Base-by-base conservation (phyloP, 805 yeast genomes). In the Starmerella stigmatis region DNA sequence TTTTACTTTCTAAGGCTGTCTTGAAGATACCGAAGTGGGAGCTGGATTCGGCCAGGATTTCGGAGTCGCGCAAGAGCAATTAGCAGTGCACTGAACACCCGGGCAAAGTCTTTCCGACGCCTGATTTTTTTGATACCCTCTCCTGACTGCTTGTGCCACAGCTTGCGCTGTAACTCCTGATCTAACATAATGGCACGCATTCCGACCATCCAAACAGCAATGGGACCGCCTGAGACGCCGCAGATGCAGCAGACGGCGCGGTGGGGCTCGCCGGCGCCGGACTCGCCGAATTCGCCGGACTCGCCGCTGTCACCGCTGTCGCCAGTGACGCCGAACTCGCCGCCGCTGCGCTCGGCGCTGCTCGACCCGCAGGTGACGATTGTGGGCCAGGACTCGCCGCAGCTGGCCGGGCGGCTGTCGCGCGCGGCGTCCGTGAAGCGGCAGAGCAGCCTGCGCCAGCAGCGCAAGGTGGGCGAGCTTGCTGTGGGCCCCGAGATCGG, bases 401-500 rank as follows among this genome's bases (percentile, higher is more conserved):
- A 23, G 30, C 36, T 41, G 13, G 23, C 31, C 12, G 38, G 37
- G 12, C 28, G 44, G 12, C 28, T 26, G 19, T 38, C 45, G 32
- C 44, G 48, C 22, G 43, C 46, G 8, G 40, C 47, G 23, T 43
- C 49, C 10, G 12, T 34, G 13, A 36, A 44, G 25, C 40, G 45
- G 9, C 21, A 37, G 16, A 19, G 41, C 4, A 19, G 31, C n/a
- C 13, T n/a, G 21, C 40, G 37, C 12, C 28, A 51, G n/a, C n/a
- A n/a, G 32, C 49, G 51, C 41, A 54, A 19, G 51, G 57, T 41
- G 26, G 65, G 56, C 63, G 67, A 19, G 25, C 43, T 19, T 58
- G 62, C 47, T 56, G 57, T 36, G 65, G 69, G 23, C 45, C 62
- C 17, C 63, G 64, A 64, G 49, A 62, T 68, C 60, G 72, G 72